Percentiles rank a stretch among this genome's conserved stretches.
Conservation (phyloP, 1,139 yeast genomes). For the Wickerhamomyces sp. region DNA sequence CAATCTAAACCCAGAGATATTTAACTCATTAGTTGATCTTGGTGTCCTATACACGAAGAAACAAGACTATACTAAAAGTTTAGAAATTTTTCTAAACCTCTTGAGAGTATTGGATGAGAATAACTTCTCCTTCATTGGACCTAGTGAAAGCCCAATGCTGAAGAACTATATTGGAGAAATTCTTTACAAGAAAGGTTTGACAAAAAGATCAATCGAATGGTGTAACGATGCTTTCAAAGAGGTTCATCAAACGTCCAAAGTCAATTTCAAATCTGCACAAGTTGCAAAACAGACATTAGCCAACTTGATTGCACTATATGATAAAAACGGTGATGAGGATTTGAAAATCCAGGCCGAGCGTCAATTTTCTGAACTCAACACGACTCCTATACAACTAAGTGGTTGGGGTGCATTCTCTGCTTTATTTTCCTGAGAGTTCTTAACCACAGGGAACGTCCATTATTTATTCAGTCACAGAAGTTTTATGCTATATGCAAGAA, state of each 20-base stretch:
- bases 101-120: slow-evolving; percentile 23
- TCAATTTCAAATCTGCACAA: slow-evolving; percentile 12
- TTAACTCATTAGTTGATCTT: slow-evolving; percentile 23
- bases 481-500: background rate
- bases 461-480: background rate
- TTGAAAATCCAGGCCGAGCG: slow-evolving; percentile 10
- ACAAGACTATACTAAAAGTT: slow-evolving; percentile 23
- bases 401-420: slow-evolving; percentile 6
- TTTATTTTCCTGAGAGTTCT: background rate
- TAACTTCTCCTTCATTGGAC: slow-evolving; percentile 3
- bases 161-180: slow-evolving; percentile 63
- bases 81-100: slow-evolving; percentile 28
- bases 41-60: slow-evolving; percentile 27
- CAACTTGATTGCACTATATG: slow-evolving; percentile 14
- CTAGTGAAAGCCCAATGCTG: slow-evolving; percentile 29
- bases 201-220: slow-evolving; percentile 57
- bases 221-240: slow-evolving; percentile 44
- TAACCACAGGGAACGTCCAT: background rate
- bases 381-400: slow-evolving; percentile 2
- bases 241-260: slow-evolving; percentile 8
- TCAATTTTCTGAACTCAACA: slow-evolving; percentile 5
- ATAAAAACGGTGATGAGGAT: slow-evolving; percentile 11
- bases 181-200: slow-evolving; percentile 54
- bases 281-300: slow-evolving; percentile 13
- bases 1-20: slow-evolving; percentile 15